A percentile compares a stretch with the other conserved stretches of the same genome.
phyloP scores from a whole-genome alignment of 2,329 filamentous ascomycete genomes.

The Venturia asperata region DNA sequence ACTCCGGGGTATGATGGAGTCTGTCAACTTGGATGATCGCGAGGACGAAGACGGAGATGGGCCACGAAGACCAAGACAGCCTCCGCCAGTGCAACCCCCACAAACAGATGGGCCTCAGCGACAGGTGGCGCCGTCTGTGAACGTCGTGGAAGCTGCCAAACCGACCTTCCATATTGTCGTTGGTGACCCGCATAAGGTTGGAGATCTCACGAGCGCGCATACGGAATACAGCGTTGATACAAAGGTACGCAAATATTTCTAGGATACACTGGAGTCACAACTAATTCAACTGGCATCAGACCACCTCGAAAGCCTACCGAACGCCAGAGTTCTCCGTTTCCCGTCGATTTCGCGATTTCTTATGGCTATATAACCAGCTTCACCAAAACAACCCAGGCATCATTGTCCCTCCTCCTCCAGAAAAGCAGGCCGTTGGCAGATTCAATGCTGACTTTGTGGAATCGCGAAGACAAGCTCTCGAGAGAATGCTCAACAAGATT shows the following conservation, averaged over 20 bases:
- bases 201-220: conserved; percentile 91
- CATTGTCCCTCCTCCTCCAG: conserved; percentile 89
- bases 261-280: not conserved
- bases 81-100: conserved; percentile 53
- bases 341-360: conserved; percentile 87
- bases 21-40: conserved; percentile 65
- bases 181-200: conserved; percentile 95
- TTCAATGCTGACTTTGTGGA: conserved; percentile 98
- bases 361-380: conserved; percentile 94
- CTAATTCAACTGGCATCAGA: conserved; percentile 46
- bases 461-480: conserved; percentile 78
- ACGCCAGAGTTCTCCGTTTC: conserved; percentile 90
- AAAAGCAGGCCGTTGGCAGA: conserved; percentile 93
- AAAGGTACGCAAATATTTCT: conserved; percentile 55
- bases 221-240: conserved; percentile 96
- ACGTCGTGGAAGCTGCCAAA: conserved; percentile 87
- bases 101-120: conserved; percentile 32
- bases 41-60: conserved; percentile 38
- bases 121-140: conserved; percentile 68
- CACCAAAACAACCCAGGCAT: conserved; percentile 93
- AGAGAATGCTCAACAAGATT: conserved; percentile 97
- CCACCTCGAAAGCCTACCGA: conserved; percentile 91
- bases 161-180: conserved; percentile 86
- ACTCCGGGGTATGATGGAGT: conserved; percentile 51
- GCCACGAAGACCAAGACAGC: conserved; percentile 49